Conservation (phyloP, 2,329 filamentous ascomycete species). For the Sporothrix variecibatus region DNA sequence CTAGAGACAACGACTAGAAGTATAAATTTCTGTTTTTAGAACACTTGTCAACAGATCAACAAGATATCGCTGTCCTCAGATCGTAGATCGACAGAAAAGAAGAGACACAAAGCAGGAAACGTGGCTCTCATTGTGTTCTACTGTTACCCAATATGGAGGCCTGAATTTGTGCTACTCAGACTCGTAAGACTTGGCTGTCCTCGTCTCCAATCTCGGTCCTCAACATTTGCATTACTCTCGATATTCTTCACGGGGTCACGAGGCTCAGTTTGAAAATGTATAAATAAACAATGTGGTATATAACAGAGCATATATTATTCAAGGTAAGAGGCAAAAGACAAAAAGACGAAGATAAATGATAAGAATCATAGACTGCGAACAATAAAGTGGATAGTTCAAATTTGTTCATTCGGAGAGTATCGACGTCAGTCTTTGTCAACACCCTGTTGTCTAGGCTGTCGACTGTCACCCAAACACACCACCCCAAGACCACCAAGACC, state of each 20-base stretch:
- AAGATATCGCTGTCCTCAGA: background rate
- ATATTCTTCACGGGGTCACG: background rate
- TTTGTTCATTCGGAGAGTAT: background rate
- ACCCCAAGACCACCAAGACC: background rate
- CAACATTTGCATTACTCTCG: background rate
- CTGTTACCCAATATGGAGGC: background rate
- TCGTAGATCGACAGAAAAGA: background rate
- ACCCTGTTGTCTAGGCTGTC: background rate
- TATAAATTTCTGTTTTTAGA: background rate
- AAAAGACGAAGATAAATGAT: background rate
- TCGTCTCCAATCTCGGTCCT: background rate
- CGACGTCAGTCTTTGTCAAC: background rate
- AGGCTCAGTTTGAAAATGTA: background rate
- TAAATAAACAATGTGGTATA: background rate
- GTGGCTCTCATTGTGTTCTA: background rate
- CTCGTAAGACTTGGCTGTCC: too few species aligned
- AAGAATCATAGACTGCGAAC: background rate
- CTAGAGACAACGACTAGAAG: background rate
- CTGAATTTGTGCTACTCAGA: background rate
- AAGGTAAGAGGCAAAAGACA: background rate
- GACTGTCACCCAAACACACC: background rate
- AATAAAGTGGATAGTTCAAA: background rate
- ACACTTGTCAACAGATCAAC: background rate
- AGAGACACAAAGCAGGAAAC: background rate
- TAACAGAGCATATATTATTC: too few species aligned